A percentile compares a stretch with the other conserved stretches of the same genome.
Conservation (phyloP, 176 grass and related monocot species). For the Oryza punctata region DNA sequence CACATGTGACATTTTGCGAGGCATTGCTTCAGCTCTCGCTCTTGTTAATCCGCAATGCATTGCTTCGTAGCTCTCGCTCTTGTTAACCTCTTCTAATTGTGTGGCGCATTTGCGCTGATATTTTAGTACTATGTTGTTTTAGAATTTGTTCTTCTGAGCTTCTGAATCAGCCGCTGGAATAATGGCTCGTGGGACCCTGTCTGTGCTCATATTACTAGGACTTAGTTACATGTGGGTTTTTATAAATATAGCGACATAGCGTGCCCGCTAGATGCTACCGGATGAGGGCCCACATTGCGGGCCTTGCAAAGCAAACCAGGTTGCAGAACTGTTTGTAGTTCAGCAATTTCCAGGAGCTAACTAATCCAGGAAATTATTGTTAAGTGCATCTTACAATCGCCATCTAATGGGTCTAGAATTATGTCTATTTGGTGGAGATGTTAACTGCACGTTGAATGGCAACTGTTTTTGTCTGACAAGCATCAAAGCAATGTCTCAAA, state of each 20-base stretch:
- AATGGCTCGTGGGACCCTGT: neutral
- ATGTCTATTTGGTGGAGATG: neutral
- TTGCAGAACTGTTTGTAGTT: neutral
- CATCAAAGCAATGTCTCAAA: conserved; percentile 1
- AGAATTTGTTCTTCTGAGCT: neutral
- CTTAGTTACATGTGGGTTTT: neutral
- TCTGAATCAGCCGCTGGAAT: neutral
- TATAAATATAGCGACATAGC: neutral
- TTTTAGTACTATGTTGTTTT: neutral
- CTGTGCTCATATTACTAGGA: neutral
- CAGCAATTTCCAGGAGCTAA: neutral
- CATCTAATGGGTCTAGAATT: neutral
- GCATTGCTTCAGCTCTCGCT: neutral
- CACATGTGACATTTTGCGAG: neutral
- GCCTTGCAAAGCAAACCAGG: neutral
- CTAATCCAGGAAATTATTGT: neutral
- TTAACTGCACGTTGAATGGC: conserved; percentile 4
- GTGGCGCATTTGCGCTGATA: neutral
- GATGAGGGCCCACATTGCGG: neutral
- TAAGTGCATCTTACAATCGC: neutral
- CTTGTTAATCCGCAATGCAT: neutral
- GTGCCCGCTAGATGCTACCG: neutral
- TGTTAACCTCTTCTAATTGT: neutral
- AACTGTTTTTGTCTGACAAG: conserved; percentile 18
- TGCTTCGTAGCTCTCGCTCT: neutral